Evolutionary conservation across 768 basidiomycete species (phyloP).

Genomic region (Strobilomyces confusus): DNA sequence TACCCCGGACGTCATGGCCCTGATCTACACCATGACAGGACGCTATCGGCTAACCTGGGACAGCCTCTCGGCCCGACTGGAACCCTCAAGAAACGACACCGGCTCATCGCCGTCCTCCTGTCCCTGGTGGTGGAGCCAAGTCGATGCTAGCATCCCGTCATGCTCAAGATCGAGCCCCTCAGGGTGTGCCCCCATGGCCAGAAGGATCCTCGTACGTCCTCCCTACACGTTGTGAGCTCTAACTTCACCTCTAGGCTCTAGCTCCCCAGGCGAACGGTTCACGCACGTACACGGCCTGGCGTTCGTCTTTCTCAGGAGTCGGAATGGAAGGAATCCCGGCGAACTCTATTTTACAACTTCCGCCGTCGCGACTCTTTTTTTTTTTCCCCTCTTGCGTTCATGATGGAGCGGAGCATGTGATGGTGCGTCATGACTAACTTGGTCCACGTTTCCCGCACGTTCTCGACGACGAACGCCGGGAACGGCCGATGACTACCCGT

Average conservation of each 20-base stretch:
- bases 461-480: constrained; percentile 4
- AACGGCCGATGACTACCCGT: neutral
- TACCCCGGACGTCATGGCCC: constrained; percentile 11
- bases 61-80: neutral
- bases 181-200: neutral
- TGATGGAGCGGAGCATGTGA: neutral
- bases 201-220: constrained; percentile 6
- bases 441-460: constrained; percentile 8
- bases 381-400: neutral
- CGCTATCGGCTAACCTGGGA: neutral
- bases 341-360: neutral
- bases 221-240: constrained; percentile 14
- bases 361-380: neutral
- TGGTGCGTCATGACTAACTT: neutral
- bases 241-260: neutral
- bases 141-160: neutral
- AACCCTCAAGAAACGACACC: too few relatives aligned
- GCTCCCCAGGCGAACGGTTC: neutral
- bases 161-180: neutral
- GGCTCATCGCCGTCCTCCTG: too few relatives aligned
- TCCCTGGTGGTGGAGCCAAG: neutral
- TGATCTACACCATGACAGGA: constrained; percentile 10
- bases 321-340: constrained; percentile 17
- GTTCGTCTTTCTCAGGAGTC: constrained; percentile 5
- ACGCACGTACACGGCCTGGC: constrained; percentile 1